Evolutionary conservation across 768 basidiomycete genomes (phyloP), one percentile per base, ranked within the genome.

Genomic region (Lactarius indigo): DNA sequence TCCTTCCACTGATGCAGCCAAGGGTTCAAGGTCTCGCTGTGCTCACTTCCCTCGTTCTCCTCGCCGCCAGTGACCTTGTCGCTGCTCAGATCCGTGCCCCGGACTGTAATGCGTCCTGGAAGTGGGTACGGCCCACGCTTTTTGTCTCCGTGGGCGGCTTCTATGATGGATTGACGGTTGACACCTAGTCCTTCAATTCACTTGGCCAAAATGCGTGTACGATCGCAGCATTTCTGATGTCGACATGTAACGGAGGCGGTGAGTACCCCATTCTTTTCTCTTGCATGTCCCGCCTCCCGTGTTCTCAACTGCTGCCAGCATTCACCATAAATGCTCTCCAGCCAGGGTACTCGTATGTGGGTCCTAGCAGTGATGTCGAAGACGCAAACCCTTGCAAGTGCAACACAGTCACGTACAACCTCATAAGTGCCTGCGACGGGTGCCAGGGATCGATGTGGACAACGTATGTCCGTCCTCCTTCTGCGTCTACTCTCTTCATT

Each of bases 391-490:
- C 59, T 58, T 68, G 66, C 66, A 64, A 64, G 57, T 68, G 66
- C 28, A 68, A 39, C 58, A 64, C 62, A 0, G 17, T 68, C 18
- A 9, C 33, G 10, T 68, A 68, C 41, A 58, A 44, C 3, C 66
- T 68, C 33, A 15, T 68, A n/a, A 68, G 66, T 26, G 66, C 66
- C n/a, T 68, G 66, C 26, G 66, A 60, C 5, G 66, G 41, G 6
- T 68, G 66, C 28, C 66, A 68, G 28, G 17, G 31, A 18, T 3
- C 1, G 20, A 0, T 2, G 0, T 68, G 62, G 66, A 56, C n/a
- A 12, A 10, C 33, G 66, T 68, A 8, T 7, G 66, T 23, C 57
- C 12, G n/a, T 17, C 5, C 3, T 33, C 39, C 39, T 23, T 2
- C 6, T 8, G n/a, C 20, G 30, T 37, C 7, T 15, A 13, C 17